Evolutionary conservation across 495 filamentous ascomycete species (phyloP), one percentile per base, ranked within the genome.

Genomic region (Jackrogersella multiformis): DNA sequence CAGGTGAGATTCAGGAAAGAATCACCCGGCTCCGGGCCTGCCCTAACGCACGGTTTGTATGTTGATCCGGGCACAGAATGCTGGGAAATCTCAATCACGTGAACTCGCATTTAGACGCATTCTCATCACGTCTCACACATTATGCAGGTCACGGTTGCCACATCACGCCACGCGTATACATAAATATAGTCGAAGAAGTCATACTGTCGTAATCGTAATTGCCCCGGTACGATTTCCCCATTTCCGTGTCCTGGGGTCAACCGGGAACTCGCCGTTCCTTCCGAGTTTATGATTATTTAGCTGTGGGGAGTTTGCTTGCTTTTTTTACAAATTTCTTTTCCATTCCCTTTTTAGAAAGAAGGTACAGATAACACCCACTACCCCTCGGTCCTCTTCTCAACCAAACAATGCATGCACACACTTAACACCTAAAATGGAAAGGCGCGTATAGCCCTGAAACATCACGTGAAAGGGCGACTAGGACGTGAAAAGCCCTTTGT

Each of bases 391-490:
- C 26, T 30, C 26, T n/a, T 46, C 42, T 28, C 42, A 26, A 21
- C 20, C 35, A 49, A 12, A 21, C 10, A 23, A 30, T 34, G 5
- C 28, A 69, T 63, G 60, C 53, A 70, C 32, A 48, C 68, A 64
- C 68, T 67, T 68, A 56, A 63, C 7, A 2, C 53, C 45, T 1
- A 66, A 68, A 52, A 20, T 30, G 63, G 63, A 63, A 66, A 56
- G 39, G 68, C 36, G 41, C 20, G 10, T 2, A 8, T 16, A 0
- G 23, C 49, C 18, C 18, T 70, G 64, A 66, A 68, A 66, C 70
- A 60, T 75, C 73, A 75, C 73, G 70, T 75, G 73, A 73, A 13
- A 65, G 44, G 73, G 73, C 73, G 73, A 69, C 36, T 35, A 10
- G 36, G 45, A 61, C 73, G 73, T 68, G 73, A 69, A 45, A 49